Conservation (phyloP, 257 asterid genomes). For the Plantago ovata region DNA sequence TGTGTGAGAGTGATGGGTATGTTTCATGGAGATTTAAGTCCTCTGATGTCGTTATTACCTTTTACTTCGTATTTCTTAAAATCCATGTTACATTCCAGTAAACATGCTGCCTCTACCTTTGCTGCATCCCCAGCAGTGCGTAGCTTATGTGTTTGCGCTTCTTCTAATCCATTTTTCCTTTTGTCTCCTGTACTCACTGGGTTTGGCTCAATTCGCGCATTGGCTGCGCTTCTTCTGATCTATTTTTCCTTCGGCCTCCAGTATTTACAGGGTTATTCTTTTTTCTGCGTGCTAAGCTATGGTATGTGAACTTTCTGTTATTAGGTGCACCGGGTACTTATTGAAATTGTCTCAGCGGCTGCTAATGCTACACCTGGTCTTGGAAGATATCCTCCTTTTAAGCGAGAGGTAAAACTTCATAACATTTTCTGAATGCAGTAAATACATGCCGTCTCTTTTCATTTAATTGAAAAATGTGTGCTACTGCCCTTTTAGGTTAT, state of each 20-base stretch:
- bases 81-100: too few relatives aligned
- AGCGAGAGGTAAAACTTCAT: constrained; percentile 67
- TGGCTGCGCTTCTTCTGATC: not conserved
- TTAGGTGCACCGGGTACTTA: constrained; percentile 92
- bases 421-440: not conserved
- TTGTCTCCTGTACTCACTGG: not conserved
- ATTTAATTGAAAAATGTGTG: not conserved
- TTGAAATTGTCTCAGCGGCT: constrained; percentile 83
- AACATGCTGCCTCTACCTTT: too few relatives aligned
- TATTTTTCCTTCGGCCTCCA: too few relatives aligned
- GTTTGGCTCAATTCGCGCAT: not conserved
- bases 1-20: too few relatives aligned
- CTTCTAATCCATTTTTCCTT: not conserved
- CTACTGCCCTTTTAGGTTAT: constrained; percentile 42
- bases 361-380: constrained; percentile 98
- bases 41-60: too few relatives aligned
- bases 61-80: too few relatives aligned
- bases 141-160: not conserved
- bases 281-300: constrained; percentile 2
- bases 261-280: not conserved
- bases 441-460: not conserved
- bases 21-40: too few relatives aligned
- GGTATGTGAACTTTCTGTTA: constrained; percentile 1
- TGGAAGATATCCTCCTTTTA: constrained; percentile 97
- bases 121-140: too few relatives aligned